Evolutionary conservation across 2,329 filamentous ascomycete genomes (phyloP), one percentile per base, ranked within the genome.

Genomic region (Fusarium robinianum): DNA sequence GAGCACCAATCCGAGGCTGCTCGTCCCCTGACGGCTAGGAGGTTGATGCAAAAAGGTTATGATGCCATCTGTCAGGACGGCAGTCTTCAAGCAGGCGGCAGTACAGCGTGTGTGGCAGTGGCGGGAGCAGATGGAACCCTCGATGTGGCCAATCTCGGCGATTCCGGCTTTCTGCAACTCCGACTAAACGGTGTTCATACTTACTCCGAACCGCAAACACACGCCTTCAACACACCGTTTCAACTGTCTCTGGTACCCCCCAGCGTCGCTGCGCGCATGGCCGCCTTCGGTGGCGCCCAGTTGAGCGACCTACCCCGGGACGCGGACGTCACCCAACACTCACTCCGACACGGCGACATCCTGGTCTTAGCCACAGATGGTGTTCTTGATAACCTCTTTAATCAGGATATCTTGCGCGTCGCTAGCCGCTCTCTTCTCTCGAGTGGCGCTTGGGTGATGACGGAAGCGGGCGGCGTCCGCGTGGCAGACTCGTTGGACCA

Each of bases 151-250:
- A 99, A 99, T 69, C 77, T 99, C 22, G 94, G 94, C 54, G 94
- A 99, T 72, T 96, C 90, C 17, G 94, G 94, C 21, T 97, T 91
- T 66, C 79, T 97, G 42, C 86, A 95, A 50, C 76, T 97, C 48
- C 84, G 90, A 10, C 80, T 89, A 17, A 95, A 92, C 57, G 89
- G 87, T 10, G 88, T 99, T 21, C 86, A 94, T 66, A 81, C 86
- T 42, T 85, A 84, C 63, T 95, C 90, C 2, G 80, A 84, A 33
- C 87, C 90, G 16, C 94, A 99, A 69, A 96, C 90, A 1, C 94
- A 99, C 67, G 90, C 86, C 29, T 99, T 99, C 78, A 99, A 99
- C 69, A 97, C 94, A 0, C 94, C 94, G 0, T 99, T 88, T 64
- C 94, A 99, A 68, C 80, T 99, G 26, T 92, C 90, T 40, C 84